Conservation (phyloP, 1,139 yeast genomes). For the Kluyveromyces sp. region DNA sequence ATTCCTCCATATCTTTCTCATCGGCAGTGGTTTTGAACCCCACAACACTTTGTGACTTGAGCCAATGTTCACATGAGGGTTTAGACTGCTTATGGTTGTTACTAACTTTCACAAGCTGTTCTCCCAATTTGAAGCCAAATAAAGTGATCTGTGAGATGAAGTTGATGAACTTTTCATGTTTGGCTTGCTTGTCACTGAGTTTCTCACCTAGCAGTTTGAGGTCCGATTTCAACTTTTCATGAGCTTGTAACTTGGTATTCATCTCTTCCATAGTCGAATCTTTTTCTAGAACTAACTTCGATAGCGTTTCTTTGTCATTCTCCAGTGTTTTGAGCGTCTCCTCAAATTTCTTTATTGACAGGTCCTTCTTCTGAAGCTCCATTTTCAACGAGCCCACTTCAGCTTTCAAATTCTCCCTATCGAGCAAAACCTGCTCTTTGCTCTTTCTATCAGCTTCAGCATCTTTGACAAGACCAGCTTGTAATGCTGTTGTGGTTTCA, state of each 20-base stretch:
- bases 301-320: not conserved
- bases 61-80: not conserved
- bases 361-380: not conserved
- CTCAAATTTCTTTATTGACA: not conserved
- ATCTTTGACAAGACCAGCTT: conserved; percentile 2
- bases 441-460: conserved; percentile 1
- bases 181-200: conserved; percentile 9
- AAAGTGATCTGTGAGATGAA: conserved; percentile 12
- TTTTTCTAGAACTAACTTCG: not conserved
- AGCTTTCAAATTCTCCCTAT: conserved; percentile 6
- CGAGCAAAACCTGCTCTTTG: not conserved
- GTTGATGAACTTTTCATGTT: conserved; percentile 4
- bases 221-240: not conserved
- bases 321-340: not conserved
- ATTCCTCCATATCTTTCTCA: not conserved
- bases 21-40: conserved; percentile 12
- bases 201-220: conserved; percentile 4
- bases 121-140: conserved; percentile 14
- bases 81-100: conserved; percentile 8
- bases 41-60: conserved; percentile 8
- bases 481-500: not conserved
- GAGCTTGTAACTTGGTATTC: not conserved
- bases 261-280: not conserved
- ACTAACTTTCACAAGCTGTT: conserved; percentile 9
- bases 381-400: conserved; percentile 5